Evolutionary conservation across 768 basidiomycete genomes (phyloP).

Genomic region (Lentinula lateritia): DNA sequence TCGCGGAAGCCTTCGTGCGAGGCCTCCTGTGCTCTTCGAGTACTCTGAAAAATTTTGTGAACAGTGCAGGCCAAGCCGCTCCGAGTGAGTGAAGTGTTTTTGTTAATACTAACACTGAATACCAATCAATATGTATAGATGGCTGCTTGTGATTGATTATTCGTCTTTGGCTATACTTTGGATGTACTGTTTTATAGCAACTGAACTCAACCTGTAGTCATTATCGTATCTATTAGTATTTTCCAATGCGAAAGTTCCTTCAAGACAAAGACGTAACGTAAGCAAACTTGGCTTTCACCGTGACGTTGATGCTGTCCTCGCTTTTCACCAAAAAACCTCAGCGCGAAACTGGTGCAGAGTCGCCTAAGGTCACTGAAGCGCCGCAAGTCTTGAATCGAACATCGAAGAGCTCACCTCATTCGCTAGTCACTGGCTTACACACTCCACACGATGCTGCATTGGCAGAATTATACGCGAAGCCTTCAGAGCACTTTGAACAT

Average conservation of each 20-base stretch:
- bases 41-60: conserved; percentile 27
- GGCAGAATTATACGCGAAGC: conserved; percentile 41
- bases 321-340: not conserved
- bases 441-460: conserved; percentile 64
- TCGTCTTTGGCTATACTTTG: not conserved
- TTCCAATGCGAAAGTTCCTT: not conserved
- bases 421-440: conserved; percentile 23
- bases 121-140: conserved; percentile 5
- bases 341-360: not conserved
- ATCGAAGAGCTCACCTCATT: not conserved
- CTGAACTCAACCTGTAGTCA: no score
- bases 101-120: not conserved
- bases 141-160: conserved; percentile 12
- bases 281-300: not conserved
- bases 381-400: not conserved
- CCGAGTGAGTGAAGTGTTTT: conserved; percentile 22
- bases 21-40: conserved; percentile 35
- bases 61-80: conserved; percentile 28
- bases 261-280: not conserved
- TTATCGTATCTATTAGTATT: no score
- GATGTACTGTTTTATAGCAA: not conserved
- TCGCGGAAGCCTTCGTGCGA: conserved; percentile 43
- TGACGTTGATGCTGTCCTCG: not conserved
- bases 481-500: conserved; percentile 2
- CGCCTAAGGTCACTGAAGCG: not conserved